Conservation (phyloP, 305 asterid genomes). For the Fraxinus angustifolia region DNA sequence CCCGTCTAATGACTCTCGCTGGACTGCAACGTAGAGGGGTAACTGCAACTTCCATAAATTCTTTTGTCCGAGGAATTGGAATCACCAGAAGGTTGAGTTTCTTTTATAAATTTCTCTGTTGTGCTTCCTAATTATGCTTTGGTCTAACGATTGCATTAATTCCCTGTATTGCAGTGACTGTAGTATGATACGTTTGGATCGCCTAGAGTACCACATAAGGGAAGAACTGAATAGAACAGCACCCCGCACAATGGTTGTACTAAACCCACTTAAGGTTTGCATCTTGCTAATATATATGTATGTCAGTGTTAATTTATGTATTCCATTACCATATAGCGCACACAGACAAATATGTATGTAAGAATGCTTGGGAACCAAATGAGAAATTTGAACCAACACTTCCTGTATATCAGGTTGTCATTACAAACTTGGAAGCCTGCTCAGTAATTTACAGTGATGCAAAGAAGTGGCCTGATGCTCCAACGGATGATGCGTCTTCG, state of each 20-base stretch:
- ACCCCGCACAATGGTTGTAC: slow-evolving; percentile 79
- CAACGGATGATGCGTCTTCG: slow-evolving; percentile 57
- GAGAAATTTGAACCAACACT: not conserved
- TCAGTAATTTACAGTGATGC: slow-evolving; percentile 73
- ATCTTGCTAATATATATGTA: not conserved
- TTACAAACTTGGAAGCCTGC: slow-evolving; percentile 68
- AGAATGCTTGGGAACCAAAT: not conserved
- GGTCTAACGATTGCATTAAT: slow-evolving; percentile 22
- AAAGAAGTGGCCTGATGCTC: slow-evolving; percentile 94
- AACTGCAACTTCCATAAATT: slow-evolving; percentile 74
- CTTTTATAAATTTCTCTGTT: not conserved
- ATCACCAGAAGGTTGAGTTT: slow-evolving; percentile 75
- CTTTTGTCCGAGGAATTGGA: slow-evolving; percentile 86
- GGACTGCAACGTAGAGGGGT: slow-evolving; percentile 92
- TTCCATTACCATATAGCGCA: not conserved
- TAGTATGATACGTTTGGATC: slow-evolving; percentile 76
- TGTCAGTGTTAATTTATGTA: not conserved
- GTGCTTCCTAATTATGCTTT: slow-evolving; percentile 14
- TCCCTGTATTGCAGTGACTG: slow-evolving; percentile 54
- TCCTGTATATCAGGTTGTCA: slow-evolving; percentile 56
- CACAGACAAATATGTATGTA: not conserved
- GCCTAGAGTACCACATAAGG: slow-evolving; percentile 78
- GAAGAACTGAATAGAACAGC: slow-evolving; percentile 86
- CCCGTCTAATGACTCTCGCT: slow-evolving; percentile 91
- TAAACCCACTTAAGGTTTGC: slow-evolving; percentile 78